Conservation (phyloP, 805 yeast genomes). For the Clavispora asparagi region DNA sequence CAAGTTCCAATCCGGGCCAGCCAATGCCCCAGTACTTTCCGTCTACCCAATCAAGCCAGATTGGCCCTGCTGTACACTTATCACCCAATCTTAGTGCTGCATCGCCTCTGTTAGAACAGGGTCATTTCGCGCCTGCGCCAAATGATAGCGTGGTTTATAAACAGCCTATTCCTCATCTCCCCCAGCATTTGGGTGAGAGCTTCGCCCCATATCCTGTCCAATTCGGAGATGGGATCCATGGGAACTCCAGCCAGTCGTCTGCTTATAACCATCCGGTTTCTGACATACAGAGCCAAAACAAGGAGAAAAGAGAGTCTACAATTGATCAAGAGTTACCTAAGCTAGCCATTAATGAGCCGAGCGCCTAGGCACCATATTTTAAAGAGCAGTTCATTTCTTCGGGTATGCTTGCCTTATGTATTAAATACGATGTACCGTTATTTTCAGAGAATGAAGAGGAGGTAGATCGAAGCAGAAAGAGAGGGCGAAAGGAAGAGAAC, state of each 20-base stretch:
- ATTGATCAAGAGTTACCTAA: background rate
- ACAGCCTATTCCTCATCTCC: constrained; percentile 10
- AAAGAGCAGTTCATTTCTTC: background rate
- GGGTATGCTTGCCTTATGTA: background rate
- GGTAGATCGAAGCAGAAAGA: too few relatives aligned
- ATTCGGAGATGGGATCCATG: constrained; percentile 1
- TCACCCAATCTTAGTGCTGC: constrained; percentile 6
- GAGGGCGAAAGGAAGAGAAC: too few relatives aligned
- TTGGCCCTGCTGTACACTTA: constrained; percentile 7
- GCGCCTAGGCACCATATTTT: background rate
- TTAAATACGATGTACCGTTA: background rate
- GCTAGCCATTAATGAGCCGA: background rate
- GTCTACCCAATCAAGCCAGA: constrained; percentile 26
- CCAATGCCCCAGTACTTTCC: constrained; percentile 35
- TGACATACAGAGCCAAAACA: background rate
- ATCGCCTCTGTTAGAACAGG: constrained; percentile 7
- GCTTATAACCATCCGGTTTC: background rate
- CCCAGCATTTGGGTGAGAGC: constrained; percentile 6
- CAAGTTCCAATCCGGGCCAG: constrained; percentile 1
- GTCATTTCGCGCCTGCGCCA: constrained; percentile 4
- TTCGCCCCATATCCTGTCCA: constrained; percentile 11
- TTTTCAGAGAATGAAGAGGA: background rate
- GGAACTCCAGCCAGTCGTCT: background rate
- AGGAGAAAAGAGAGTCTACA: background rate
- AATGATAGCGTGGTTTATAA: constrained; percentile 5